Evolutionary conservation across 371 early-diverging fungal species (phyloP).

Genomic region (Nosema muscidifuracis): DNA sequence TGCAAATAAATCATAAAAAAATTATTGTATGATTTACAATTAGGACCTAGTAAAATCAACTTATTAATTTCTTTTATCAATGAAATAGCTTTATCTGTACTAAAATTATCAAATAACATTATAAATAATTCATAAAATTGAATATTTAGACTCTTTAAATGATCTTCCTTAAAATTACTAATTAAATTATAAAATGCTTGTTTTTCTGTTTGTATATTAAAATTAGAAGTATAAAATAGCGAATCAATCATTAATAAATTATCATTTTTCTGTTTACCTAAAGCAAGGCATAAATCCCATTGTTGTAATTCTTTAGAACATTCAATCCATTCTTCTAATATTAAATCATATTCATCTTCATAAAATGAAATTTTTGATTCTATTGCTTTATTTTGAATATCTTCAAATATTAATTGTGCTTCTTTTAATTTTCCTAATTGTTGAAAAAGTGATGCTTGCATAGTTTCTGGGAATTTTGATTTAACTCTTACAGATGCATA

Average conservation of each 20-base stretch:
- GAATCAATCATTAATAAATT: constrained; percentile 20
- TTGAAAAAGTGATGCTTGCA: constrained; percentile 83
- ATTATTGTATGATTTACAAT: constrained; percentile 15
- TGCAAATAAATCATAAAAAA: constrained; percentile 40
- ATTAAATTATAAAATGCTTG: constrained; percentile 36
- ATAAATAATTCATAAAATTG: constrained; percentile 41
- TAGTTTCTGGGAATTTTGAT: constrained; percentile 81
- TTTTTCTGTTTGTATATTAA: constrained; percentile 17
- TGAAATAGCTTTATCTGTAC: constrained; percentile 26
- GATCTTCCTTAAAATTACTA: neutral
- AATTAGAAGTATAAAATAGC: constrained; percentile 38
- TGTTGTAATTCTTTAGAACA: constrained; percentile 85
- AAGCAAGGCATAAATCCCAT: constrained; percentile 88
- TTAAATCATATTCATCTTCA: constrained; percentile 87
- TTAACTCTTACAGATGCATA: constrained; percentile 82
- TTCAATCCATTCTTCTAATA: constrained; percentile 89
- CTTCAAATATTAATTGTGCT: constrained; percentile 82
- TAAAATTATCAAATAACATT: constrained; percentile 1
- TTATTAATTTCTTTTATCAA: constrained; percentile 37
- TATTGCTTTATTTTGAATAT: constrained; percentile 76
- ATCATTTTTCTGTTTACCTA: constrained; percentile 77
- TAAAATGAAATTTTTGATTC: constrained; percentile 69
- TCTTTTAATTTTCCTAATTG: constrained; percentile 82
- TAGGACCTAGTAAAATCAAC: constrained; percentile 35
- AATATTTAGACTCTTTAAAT: neutral